Percentiles rank a stretch among this genome's conserved stretches.
Evolutionary conservation across 176 grass and related monocot genomes (phyloP).

Genomic region (Rhynchospora breviuscula): DNA sequence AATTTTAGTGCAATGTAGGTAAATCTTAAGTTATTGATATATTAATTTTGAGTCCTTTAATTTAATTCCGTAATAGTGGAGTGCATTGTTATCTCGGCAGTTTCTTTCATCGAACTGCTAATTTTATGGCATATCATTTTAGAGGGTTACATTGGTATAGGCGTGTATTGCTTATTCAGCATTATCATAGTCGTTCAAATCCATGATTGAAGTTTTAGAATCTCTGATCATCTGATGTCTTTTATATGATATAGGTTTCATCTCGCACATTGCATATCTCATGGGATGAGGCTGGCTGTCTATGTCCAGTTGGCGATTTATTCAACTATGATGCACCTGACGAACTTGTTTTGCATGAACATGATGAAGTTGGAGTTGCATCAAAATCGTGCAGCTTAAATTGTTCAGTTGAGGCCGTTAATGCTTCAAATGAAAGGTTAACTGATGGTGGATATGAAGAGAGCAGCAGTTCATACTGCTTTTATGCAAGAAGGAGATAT

Average conservation of each 20-base stretch:
- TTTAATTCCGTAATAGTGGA: neutral
- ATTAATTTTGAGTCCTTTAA: neutral
- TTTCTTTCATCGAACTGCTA: neutral
- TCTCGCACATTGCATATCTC: slow-evolving; percentile 89
- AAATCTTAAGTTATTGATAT: neutral
- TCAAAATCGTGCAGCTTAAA: slow-evolving; percentile 21
- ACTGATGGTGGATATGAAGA: slow-evolving; percentile 91
- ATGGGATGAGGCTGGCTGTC: slow-evolving; percentile 88
- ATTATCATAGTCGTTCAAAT: neutral
- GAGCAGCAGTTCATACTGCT: slow-evolving; percentile 44
- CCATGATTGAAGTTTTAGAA: neutral
- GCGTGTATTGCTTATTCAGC: neutral
- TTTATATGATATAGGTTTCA: slow-evolving; percentile 46
- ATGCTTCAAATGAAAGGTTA: slow-evolving; percentile 40
- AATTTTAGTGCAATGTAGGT: neutral
- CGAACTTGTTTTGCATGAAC: slow-evolving; percentile 28
- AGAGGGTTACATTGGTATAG: neutral
- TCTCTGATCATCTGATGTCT: neutral
- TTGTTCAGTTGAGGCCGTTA: slow-evolving; percentile 20
- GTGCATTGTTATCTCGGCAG: neutral
- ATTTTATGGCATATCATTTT: neutral
- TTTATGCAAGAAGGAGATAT: slow-evolving; percentile 80
- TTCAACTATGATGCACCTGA: slow-evolving; percentile 92
- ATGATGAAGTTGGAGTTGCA: slow-evolving; percentile 30
- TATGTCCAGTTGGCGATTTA: slow-evolving; percentile 91